Base-by-base conservation (phyloP, 169 alveolate genomes). In the Cytauxzoon felis region DNA sequence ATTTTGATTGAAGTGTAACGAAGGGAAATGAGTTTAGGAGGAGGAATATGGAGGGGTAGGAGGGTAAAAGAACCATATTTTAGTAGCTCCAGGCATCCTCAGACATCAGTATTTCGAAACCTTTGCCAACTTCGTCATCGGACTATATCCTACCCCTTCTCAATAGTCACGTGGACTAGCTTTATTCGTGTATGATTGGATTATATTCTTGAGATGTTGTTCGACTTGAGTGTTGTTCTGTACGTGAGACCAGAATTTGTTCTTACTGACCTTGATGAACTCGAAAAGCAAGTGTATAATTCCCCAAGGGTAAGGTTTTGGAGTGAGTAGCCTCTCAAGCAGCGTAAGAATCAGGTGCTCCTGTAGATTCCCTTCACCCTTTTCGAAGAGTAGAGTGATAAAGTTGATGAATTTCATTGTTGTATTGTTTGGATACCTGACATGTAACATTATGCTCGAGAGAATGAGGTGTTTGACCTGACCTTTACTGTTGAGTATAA, bases 251-350 rank as follows among this genome's bases (percentile, higher is more conserved):
- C 86, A 76, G 75, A 76, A 76, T 54, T 68, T 65, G 51, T 57
- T 47, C 38, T 76, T 76, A 19, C 70, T 66, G 59, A 47, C 33
- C 66, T 58, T 62, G 41, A 66, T 66, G 45, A 76, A 61, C 49
- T 64, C 78, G 69, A 65, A 65, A 36, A 66, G 52, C 21, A 76
- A 69, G 60, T 76, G 80, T 11, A 64, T 51, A 41, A 96, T 72
- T 27, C 99, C 99, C 98, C 99, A 96, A 27, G 99, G 98, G 59
- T 93, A 94, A 21, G 98, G 98, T 23, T 94, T 84, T 65, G 92
- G 92, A 8, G 88, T 92, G 49, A 90, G 75, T 40, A 92, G 53
- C 65, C 99, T 88, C 81, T 93, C 97, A 40, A 93, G 70, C 9
- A 95, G 69, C 49, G 92, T 80, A 62, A 89, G 82, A 21, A 95